Conservation (phyloP, 305 asterid genomes). For the Solanum hybrid region DNA sequence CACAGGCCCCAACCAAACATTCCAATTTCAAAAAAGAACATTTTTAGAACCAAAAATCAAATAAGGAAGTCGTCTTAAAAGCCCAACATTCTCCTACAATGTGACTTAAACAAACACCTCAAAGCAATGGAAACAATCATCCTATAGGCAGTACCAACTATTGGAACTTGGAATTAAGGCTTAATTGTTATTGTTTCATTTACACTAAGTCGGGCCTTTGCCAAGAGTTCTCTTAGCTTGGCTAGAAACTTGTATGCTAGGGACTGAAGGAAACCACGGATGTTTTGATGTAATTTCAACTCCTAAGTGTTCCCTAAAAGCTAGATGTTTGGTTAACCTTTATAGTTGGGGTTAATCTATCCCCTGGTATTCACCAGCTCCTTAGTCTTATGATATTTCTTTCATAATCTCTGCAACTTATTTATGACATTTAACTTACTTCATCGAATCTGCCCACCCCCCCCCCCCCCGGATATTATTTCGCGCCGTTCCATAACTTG, state of each 20-base stretch:
- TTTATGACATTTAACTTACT: not conserved
- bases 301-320: not conserved
- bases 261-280: not conserved
- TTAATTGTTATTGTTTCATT: not conserved
- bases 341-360: not conserved
- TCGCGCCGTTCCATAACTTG: not conserved
- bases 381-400: not conserved
- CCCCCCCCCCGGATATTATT: not conserved
- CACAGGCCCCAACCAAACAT: not conserved
- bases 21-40: not conserved
- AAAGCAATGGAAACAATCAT: not conserved
- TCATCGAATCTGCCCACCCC: not conserved
- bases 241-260: not conserved
- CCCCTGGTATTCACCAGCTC: not conserved
- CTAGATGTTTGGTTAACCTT: not conserved
- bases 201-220: not conserved
- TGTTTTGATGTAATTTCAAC: not conserved
- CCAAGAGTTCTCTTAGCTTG: not conserved
- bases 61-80: not conserved
- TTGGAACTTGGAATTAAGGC: not conserved
- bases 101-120: not conserved
- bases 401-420: not conserved
- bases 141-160: not conserved
- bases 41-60: not conserved
- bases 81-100: not conserved